Conservation (phyloP, 2,329 filamentous ascomycete species). For the Aspergillus arachidicola region DNA sequence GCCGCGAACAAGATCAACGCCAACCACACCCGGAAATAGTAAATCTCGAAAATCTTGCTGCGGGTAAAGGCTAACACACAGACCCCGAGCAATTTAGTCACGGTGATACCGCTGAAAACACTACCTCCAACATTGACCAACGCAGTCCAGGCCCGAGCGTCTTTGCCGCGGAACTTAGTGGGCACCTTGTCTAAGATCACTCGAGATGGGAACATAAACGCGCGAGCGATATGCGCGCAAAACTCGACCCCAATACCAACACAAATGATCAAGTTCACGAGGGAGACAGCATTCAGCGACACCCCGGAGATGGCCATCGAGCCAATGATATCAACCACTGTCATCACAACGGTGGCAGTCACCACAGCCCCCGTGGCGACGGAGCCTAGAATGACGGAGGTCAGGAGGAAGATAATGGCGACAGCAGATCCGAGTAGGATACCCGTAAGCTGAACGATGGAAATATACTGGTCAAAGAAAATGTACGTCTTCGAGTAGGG, state of each 20-base stretch:
- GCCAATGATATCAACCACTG: slow-evolving; percentile 88
- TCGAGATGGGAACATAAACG: slow-evolving; percentile 89
- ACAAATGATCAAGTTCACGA: slow-evolving; percentile 96
- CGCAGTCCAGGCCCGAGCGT: slow-evolving; percentile 88
- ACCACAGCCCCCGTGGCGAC: slow-evolving; percentile 79
- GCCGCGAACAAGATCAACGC: slow-evolving; percentile 88
- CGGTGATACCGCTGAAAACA: slow-evolving; percentile 93
- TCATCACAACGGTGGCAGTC: slow-evolving; percentile 88
- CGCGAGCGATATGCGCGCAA: slow-evolving; percentile 92
- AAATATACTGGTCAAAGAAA: slow-evolving; percentile 96
- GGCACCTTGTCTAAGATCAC: slow-evolving; percentile 80
- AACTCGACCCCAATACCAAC: slow-evolving; percentile 97
- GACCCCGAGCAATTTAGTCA: slow-evolving; percentile 93
- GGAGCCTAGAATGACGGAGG: slow-evolving; percentile 80
- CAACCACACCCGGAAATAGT: slow-evolving; percentile 97
- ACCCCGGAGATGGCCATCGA: slow-evolving; percentile 89
- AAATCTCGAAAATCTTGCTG: slow-evolving; percentile 99
- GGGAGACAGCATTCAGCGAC: slow-evolving; percentile 88
- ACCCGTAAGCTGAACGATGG: slow-evolving; percentile 77
- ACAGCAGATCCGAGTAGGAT: slow-evolving; percentile 81
- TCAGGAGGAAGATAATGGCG: slow-evolving; percentile 80
- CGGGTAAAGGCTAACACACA: slow-evolving; percentile 89
- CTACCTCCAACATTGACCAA: slow-evolving; percentile 92
- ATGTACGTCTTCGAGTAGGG: slow-evolving; percentile 98
- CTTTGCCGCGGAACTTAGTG: slow-evolving; percentile 75